A percentile compares a stretch with the other conserved stretches of the same genome.
phyloP scores from a whole-genome alignment of 1,284 basidiomycete species.

The Phenoliferia sp. region DNA sequence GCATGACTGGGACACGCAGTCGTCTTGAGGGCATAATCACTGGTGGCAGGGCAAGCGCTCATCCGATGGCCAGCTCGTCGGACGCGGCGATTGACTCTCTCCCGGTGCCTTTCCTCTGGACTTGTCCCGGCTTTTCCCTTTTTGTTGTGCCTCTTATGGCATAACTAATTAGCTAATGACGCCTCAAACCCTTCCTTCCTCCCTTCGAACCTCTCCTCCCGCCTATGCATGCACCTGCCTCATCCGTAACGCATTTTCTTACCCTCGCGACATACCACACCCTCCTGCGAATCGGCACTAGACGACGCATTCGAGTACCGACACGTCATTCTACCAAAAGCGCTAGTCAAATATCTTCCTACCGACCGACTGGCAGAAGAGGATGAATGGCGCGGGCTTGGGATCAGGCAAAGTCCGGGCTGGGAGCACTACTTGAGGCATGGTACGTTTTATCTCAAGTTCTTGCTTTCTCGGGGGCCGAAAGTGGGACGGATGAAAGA shows the following conservation, averaged over 20 bases:
- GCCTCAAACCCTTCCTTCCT: not conserved
- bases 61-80: too few species aligned
- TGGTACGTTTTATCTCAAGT: not conserved
- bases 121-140: too few species aligned
- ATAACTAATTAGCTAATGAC: too few species aligned
- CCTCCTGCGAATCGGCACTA: too few species aligned
- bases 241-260: too few species aligned
- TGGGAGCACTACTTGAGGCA: conserved; percentile 26
- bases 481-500: not conserved
- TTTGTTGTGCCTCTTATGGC: too few species aligned
- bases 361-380: conserved; percentile 27
- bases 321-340: conserved; percentile 36
- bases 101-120: too few species aligned
- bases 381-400: conserved; percentile 32
- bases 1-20: too few species aligned
- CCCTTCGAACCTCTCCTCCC: not conserved
- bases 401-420: conserved; percentile 33
- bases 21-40: too few species aligned
- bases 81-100: too few species aligned
- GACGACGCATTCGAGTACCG: conserved; percentile 29
- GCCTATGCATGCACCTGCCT: not conserved
- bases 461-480: not conserved
- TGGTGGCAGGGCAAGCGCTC: too few species aligned
- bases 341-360: conserved; percentile 35
- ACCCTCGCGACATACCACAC: too few species aligned